Conservation (phyloP, 2,329 filamentous ascomycete genomes). For the Claviceps capensis region DNA sequence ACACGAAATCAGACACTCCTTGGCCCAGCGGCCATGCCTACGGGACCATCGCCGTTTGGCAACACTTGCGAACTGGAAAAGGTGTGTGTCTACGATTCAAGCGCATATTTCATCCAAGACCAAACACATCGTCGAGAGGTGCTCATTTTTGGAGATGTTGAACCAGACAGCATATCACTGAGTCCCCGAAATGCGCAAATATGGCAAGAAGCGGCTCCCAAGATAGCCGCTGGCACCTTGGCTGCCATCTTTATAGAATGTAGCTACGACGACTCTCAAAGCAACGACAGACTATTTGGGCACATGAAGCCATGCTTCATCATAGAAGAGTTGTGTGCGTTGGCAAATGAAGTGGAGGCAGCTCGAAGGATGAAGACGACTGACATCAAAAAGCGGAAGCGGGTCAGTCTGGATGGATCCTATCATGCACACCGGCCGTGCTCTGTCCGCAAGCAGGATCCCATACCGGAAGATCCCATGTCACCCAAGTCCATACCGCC, state of each 20-base stretch:
- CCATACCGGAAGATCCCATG: slow-evolving; percentile 29
- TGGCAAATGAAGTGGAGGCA: slow-evolving; percentile 58
- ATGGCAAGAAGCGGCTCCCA: slow-evolving; percentile 81
- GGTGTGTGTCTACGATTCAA: slow-evolving; percentile 69
- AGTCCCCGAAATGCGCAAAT: slow-evolving; percentile 69
- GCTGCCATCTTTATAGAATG: slow-evolving; percentile 89
- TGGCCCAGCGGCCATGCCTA: slow-evolving; percentile 16
- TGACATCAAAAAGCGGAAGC: slow-evolving; percentile 50
- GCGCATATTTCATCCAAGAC: slow-evolving; percentile 85
- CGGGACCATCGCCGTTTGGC: slow-evolving; percentile 11
- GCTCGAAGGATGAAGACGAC: slow-evolving; percentile 23
- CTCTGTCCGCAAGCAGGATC: slow-evolving; percentile 9
- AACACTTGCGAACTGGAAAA: slow-evolving; percentile 28
- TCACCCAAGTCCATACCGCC: slow-evolving; percentile 35
- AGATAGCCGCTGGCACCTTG: slow-evolving; percentile 59
- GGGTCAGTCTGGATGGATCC: slow-evolving; percentile 23
- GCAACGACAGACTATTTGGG: slow-evolving; percentile 68
- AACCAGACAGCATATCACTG: slow-evolving; percentile 75
- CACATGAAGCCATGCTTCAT: slow-evolving; percentile 78
- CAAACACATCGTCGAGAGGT: slow-evolving; percentile 58
- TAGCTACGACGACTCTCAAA: slow-evolving; percentile 72
- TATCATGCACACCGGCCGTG: slow-evolving; percentile 9
- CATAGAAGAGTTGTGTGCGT: slow-evolving; percentile 58
- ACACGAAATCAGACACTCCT: slow-evolving; percentile 15
- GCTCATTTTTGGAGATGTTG: slow-evolving; percentile 89